Conservation (phyloP, 345 rosid species). For the Gossypium sturtianum region DNA sequence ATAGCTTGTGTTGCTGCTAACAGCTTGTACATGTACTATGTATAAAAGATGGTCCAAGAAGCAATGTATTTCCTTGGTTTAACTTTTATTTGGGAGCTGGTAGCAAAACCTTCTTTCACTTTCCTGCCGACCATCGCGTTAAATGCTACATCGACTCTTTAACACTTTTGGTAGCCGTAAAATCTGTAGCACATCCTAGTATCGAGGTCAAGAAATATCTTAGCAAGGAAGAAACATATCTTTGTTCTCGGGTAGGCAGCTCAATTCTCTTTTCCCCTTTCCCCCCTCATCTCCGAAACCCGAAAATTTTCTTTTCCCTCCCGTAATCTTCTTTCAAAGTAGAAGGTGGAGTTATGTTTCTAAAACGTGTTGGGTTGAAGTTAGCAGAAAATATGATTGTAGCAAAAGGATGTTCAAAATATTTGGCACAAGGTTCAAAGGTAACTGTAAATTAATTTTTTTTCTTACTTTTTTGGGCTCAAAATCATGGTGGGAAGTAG, state of each 20-base stretch:
- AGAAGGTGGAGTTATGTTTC: slow-evolving; percentile 45
- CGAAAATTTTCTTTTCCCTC: slow-evolving; percentile 5
- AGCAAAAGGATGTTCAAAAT: slow-evolving; percentile 44
- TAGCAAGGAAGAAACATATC: slow-evolving; percentile 32
- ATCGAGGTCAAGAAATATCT: slow-evolving; percentile 23
- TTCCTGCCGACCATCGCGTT: slow-evolving; percentile 29
- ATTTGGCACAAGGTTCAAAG: slow-evolving; percentile 45
- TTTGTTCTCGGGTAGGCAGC: slow-evolving; percentile 34
- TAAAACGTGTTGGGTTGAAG: slow-evolving; percentile 42
- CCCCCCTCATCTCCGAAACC: slow-evolving; percentile 15
- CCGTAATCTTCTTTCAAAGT: slow-evolving; percentile 28
- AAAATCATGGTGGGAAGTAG: slow-evolving; percentile 46
- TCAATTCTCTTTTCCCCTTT: slow-evolving; percentile 23
- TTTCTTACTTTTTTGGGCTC: background rate
- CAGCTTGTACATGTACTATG: slow-evolving; percentile 99
- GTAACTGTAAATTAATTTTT: slow-evolving; percentile 27
- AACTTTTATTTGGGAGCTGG: slow-evolving; percentile 31
- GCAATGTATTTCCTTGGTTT: slow-evolving; percentile 28
- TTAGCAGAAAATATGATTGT: slow-evolving; percentile 49
- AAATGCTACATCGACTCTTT: slow-evolving; percentile 32
- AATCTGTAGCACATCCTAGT: slow-evolving; percentile 24
- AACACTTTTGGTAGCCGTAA: slow-evolving; percentile 22
- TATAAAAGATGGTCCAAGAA: slow-evolving; percentile 36
- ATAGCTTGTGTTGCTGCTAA: slow-evolving; percentile 99
- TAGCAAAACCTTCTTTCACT: slow-evolving; percentile 37